Evolutionary conservation across 495 filamentous ascomycete genomes (phyloP), one percentile per base, ranked within the genome.

Genomic region (Aspergillus egyptiacus): DNA sequence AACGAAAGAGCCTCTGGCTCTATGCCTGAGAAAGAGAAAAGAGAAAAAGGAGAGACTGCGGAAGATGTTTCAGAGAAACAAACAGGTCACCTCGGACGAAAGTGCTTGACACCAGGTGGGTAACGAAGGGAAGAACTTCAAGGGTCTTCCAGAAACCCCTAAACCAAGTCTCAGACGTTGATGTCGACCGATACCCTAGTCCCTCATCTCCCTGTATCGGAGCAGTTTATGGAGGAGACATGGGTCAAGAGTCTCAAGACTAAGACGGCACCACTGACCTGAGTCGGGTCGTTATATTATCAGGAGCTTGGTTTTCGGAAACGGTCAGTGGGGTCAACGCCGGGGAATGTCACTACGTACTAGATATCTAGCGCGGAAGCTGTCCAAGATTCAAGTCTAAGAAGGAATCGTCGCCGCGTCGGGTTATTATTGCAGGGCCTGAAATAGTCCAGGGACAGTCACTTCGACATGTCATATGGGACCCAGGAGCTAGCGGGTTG

Each of bases 1-100:
- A 51, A n/a, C 14, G 17, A 52, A 48, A 50, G 52, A 63, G 57
- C 57, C 23, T 60, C 60, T 55, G 51, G 60, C 60, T 39, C 54
- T 56, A n/a, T 53, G 31, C 18, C 22, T 30, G 28, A 37, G 27
- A 48, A 41, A 24, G 43, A 46, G 48, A 46, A 54, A 36, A 43
- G 36, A 48, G 39, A 44, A 40, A 48, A 45, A 34, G 23, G 39
- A 46, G 15, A 30, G 28, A 15, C 20, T 20, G 17, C n/a, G 23
- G 9, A 28, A 44, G 10, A 22, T 10, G 25, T 14, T 31, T 31
- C 25, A 36, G 31, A 55, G 46, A 51, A 27, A 55, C 35, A 52
- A 40, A 28, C 10, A 30, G 44, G 36, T 37, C 41, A 32, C 36
- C 5, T 42, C 33, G 31, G 31, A 54, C 46, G 41, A 50, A 40